Base-by-base conservation (phyloP, 1,284 basidiomycete genomes). In the Microbotryum violaceum region DNA sequence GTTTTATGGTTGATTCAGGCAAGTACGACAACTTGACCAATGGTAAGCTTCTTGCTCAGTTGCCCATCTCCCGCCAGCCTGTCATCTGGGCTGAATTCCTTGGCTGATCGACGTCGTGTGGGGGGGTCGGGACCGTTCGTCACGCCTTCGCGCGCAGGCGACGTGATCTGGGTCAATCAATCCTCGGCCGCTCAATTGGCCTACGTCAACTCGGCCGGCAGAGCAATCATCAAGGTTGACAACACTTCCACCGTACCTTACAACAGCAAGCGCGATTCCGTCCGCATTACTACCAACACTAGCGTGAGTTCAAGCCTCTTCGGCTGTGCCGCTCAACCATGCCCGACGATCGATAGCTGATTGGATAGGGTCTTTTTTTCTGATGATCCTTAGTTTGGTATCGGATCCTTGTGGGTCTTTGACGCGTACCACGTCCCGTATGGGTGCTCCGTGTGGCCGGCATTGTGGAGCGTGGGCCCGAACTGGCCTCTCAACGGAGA, bases 401-500 rank as follows among this genome's bases (percentile, higher is more conserved):
- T 63, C 48, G 62, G 64, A n/a, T 68, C 67, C 1, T 49, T 68
- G 8, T 68, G 64, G 64, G 49, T 58, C 10, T 63, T 45, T 21
- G 62, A 62, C 47, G 44, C 46, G 8, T 6, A 23, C n/a, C 62
- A 60, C 46, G 58, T 64, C 4, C 62, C 65, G 14, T 54, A 49
- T 20, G 62, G 60, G 3, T 47, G 12, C 29, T 42, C 23, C 47
- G 25, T 55, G 33, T 56, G 52, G 51, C 56, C 58, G 18, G 63
- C 63, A 0, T 42, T 58, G 27, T 68, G 64, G 64, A 42, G 23
- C 6, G 56, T 60, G 27, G 57, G 56, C 0, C 16, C 49, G 2
- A 23, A 50, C 5, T 68, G 67, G 64, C 67, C 64, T 4, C 18
- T 29, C 8, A 58, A 1, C 14, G 88, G 89, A 48, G 89, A 92